phyloP scores from a whole-genome alignment of 495 filamentous ascomycete genomes.

The Letharia columbiana region DNA sequence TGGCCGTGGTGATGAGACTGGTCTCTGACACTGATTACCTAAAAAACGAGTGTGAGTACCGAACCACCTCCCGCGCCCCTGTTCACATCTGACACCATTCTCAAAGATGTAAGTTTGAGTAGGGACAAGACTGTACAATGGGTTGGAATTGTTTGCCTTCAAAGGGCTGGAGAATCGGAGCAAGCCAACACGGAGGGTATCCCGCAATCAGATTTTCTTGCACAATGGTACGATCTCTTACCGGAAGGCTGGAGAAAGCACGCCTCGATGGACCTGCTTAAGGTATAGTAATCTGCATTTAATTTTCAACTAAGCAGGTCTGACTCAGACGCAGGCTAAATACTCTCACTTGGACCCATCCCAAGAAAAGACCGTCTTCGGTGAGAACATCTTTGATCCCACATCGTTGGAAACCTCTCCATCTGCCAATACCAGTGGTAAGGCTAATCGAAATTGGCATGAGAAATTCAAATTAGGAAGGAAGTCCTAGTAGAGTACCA shows the following conservation, averaged over 20 bases:
- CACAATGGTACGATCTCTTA: slow-evolving; percentile 48
- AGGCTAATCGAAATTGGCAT: slow-evolving; percentile 73
- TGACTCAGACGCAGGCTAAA: slow-evolving; percentile 14
- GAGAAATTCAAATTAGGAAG: slow-evolving; percentile 60
- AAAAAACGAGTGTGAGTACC: slow-evolving; percentile 30
- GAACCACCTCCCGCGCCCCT: slow-evolving; percentile 18
- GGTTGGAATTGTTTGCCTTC: slow-evolving; percentile 46
- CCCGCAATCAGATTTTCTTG: slow-evolving; percentile 37
- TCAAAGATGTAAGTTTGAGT: slow-evolving; percentile 41
- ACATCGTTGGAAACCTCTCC: slow-evolving; percentile 27
- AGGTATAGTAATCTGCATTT: slow-evolving; percentile 27
- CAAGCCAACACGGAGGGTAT: slow-evolving; percentile 32
- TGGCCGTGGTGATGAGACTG: slow-evolving; percentile 24
- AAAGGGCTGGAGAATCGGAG: slow-evolving; percentile 27
- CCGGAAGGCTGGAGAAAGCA: slow-evolving; percentile 51
- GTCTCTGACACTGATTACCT: slow-evolving; percentile 25
- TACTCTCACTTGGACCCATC: slow-evolving; percentile 16
- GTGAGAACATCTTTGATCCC: slow-evolving; percentile 2
- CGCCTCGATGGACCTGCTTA: slow-evolving; percentile 40
- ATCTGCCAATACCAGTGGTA: slow-evolving; percentile 32
- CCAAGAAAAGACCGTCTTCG: slow-evolving; percentile 12
- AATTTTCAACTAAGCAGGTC: not conserved
- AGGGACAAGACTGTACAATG: slow-evolving; percentile 38
- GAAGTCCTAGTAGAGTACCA: slow-evolving; percentile 19
- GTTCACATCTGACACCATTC: slow-evolving; percentile 22